Percentiles rank a stretch among this genome's conserved stretches.
Conservation (phyloP, 768 basidiomycete genomes). For the Suillus tomentosus region DNA sequence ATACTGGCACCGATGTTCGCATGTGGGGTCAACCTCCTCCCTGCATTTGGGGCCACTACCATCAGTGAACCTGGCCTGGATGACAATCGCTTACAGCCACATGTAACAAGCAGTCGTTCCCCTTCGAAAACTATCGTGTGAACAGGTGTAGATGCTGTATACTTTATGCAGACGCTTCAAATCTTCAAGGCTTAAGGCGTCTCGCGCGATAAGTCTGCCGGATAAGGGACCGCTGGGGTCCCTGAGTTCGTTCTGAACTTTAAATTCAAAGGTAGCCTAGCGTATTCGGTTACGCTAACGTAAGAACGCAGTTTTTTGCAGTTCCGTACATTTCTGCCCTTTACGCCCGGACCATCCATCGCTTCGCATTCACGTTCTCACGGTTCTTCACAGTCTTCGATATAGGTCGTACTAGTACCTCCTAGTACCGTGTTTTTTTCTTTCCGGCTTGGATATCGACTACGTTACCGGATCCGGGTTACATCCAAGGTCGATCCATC, state of each 20-base stretch:
- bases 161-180: slow-evolving; percentile 42
- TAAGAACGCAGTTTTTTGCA: slow-evolving; percentile 17
- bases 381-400: neutral
- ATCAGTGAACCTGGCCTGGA: slow-evolving; percentile 18
- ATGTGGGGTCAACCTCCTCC: slow-evolving; percentile 44
- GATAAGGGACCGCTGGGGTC: slow-evolving; percentile 62
- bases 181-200: slow-evolving; percentile 36
- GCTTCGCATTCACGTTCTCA: slow-evolving; percentile 32
- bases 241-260: slow-evolving; percentile 52
- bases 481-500: slow-evolving; percentile 56
- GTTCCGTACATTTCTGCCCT: slow-evolving; percentile 46
- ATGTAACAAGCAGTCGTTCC: slow-evolving; percentile 43
- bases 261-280: slow-evolving; percentile 60
- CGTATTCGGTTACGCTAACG: slow-evolving; percentile 38
- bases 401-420: slow-evolving; percentile 23
- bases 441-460: slow-evolving; percentile 39
- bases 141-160: slow-evolving; percentile 36
- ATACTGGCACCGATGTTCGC: slow-evolving; percentile 27
- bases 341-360: slow-evolving; percentile 57
- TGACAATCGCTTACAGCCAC: slow-evolving; percentile 58
- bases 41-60: slow-evolving; percentile 42
- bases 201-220: slow-evolving; percentile 44
- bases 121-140: slow-evolving; percentile 18
- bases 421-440: slow-evolving; percentile 34
- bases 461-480: slow-evolving; percentile 35